phyloP scores from a whole-genome alignment of 179 eudicot species.

The Corrigiola litoralis region DNA sequence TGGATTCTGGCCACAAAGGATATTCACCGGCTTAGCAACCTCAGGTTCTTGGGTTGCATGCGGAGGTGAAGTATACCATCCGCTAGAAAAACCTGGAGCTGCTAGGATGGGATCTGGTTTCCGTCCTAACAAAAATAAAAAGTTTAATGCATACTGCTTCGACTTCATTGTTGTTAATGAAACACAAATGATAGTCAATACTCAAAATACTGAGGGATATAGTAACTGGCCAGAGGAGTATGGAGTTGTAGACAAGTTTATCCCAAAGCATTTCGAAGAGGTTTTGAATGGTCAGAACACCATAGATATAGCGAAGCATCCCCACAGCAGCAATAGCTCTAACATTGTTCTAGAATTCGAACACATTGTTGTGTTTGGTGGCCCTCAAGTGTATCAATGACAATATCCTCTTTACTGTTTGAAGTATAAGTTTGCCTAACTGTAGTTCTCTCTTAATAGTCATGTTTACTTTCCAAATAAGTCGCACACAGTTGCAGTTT shows the following conservation, averaged over 20 bases:
- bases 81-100: background rate
- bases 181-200: background rate
- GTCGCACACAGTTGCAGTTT: no score
- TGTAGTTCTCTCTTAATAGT: no score
- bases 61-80: slow-evolving; percentile 7
- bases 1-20: slow-evolving; percentile 13
- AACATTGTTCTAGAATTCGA: background rate
- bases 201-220: slow-evolving; percentile 3
- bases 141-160: slow-evolving; percentile 1
- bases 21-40: slow-evolving; percentile 4
- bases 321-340: no score
- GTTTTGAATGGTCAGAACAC: no score
- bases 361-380: slow-evolving; percentile 14
- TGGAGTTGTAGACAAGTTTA: background rate
- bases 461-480: no score
- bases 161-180: background rate
- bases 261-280: background rate
- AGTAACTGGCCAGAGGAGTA: background rate
- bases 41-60: slow-evolving; percentile 14
- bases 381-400: background rate
- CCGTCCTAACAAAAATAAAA: background rate
- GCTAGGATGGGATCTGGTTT: slow-evolving; percentile 14
- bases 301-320: no score
- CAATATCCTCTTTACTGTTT: background rate
- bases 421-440: no score